phyloP scores from a whole-genome alignment of 176 grass and related monocot species.

The Ampelocalamus luodianensis region DNA sequence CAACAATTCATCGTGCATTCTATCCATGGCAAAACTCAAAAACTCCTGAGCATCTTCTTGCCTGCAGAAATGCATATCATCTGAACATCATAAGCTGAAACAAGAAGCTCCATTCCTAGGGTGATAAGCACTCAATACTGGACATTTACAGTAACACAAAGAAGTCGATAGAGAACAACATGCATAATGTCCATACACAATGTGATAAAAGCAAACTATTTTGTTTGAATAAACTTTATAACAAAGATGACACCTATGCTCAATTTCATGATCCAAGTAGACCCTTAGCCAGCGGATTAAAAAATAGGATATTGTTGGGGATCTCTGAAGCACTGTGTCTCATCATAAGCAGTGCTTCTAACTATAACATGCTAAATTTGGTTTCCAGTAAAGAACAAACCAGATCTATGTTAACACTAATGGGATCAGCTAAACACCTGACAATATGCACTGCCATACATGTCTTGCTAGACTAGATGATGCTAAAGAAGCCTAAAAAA shows the following conservation, averaged over 20 bases:
- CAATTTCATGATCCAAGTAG: not conserved
- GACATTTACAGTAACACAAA: not conserved
- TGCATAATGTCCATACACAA: not conserved
- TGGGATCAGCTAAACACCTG: not conserved
- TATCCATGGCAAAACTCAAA: conserved; percentile 87
- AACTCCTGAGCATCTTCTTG: conserved; percentile 99
- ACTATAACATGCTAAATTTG: conserved; percentile 9
- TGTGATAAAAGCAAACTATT: not conserved
- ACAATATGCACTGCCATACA: not conserved
- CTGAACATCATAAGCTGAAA: conserved; percentile 37
- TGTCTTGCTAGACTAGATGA: conserved; percentile 15
- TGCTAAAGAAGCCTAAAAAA: conserved; percentile 3
- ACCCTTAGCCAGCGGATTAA: not conserved
- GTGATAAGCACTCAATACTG: not conserved
- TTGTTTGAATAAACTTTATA: conserved; percentile 21
- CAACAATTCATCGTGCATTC: conserved; percentile 95
- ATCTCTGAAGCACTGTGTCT: not conserved
- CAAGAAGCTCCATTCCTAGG: conserved; percentile 9
- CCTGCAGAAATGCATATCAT: conserved; percentile 54
- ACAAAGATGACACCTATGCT: conserved; percentile 2
- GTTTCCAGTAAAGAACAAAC: not conserved
- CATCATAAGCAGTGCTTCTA: not conserved
- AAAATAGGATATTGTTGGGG: not conserved
- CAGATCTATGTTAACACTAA: not conserved
- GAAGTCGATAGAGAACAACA: not conserved